These are phyloP conservation scores for Dicorynia guianensis DNA, from an alignment of 306 rosid species.

Conservation along the genomic window DNA sequence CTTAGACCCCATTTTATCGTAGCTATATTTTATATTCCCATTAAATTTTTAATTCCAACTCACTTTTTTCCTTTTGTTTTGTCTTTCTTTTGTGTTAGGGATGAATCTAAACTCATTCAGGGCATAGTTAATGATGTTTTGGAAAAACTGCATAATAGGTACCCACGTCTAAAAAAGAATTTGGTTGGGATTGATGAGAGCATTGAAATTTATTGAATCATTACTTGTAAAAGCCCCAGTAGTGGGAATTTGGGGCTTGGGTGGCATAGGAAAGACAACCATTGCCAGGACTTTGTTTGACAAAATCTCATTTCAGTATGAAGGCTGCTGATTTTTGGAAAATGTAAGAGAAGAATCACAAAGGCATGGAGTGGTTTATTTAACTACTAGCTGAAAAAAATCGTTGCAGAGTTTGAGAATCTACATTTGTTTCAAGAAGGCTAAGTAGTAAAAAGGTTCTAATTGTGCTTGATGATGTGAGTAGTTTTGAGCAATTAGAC, in stretches of 20 bases:
- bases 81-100: background rate
- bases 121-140: slow-evolving; percentile 29
- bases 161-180: background rate
- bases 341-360: background rate
- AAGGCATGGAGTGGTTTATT: background rate
- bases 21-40: background rate
- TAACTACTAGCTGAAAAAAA: slow-evolving; percentile 10
- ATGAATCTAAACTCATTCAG: slow-evolving; percentile 1
- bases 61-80: background rate
- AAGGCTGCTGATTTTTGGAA: slow-evolving; percentile 7
- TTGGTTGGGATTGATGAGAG: slow-evolving; percentile 22
- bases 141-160: background rate
- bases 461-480: slow-evolving; percentile 32
- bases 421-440: background rate
- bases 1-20: too few relatives aligned
- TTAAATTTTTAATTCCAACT: background rate
- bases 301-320: slow-evolving; percentile 29
- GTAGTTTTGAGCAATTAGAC: background rate
- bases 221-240: background rate
- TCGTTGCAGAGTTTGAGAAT: background rate
- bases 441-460: background rate
- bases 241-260: slow-evolving; percentile 52
- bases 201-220: background rate
- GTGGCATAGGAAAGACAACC: slow-evolving; percentile 44
- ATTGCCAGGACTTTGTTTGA: slow-evolving; percentile 37